Evolutionary conservation across 176 grass and related monocot species (phyloP), one percentile per base, ranked within the genome.

Genomic region (Oryza glaberrima): DNA sequence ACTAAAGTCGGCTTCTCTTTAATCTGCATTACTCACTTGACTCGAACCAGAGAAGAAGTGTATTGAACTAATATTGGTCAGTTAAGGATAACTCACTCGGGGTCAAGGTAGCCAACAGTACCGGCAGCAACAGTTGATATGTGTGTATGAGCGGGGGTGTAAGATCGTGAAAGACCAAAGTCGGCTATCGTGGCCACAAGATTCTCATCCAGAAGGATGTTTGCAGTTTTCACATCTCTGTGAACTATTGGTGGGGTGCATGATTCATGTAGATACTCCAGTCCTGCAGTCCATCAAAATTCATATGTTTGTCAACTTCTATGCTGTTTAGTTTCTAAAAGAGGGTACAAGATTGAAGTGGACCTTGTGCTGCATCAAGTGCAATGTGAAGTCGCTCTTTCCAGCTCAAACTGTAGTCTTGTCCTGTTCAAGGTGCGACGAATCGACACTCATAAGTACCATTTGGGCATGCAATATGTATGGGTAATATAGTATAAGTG

Each of bases 301-400:
- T 9, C 25, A 5, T 48, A 23, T 4, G 6, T 66, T 67, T 75
- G 45, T 67, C 40, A 82, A 36, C 28, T 28, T 28, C 28, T 28
- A 28, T 7, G 16, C 16, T 5, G 16, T 19, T 56, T 56, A 56
- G 16, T 56, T 56, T 56, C 15, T 56, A 19, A 56, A 7, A 30
- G 51, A 56, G 16, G 16, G 51, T 56, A 56, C 16, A 56, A 56
- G 2, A 83, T 26, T 28, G 5, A 70, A 58, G 12, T 58, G 9
- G 45, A 86, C 77, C 88, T 86, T 90, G 86, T 72, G 86, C 86
- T 2, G 86, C 86, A 49, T 88, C 81, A 65, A 82, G 22, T 84
- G 86, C 86, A 84, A 88, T 84, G 70, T 77, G 79, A 70, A 88
- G 79, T 26, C 86, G 73, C 23, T 88, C 65, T 69, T 65, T 73